Percentiles rank a stretch among this genome's conserved stretches.
phyloP scores from a whole-genome alignment of 2,329 filamentous ascomycete species.

The Dactylonectria macrodidyma region DNA sequence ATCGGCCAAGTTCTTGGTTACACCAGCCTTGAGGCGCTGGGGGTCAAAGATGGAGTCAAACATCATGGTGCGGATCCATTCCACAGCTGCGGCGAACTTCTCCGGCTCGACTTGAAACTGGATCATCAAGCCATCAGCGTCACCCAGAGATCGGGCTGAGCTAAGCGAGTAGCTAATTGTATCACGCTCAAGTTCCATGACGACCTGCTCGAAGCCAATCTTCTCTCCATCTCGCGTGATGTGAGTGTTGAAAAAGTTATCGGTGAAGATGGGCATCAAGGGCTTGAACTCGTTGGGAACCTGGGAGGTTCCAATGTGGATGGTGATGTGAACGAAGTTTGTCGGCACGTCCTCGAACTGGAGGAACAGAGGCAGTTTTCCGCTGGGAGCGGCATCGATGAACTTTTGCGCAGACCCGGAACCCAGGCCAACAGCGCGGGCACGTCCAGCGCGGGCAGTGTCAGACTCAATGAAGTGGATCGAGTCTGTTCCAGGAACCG shows the following conservation, averaged over 20 bases:
- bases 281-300: slow-evolving; percentile 89
- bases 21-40: slow-evolving; percentile 71
- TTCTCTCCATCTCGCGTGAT: slow-evolving; percentile 82
- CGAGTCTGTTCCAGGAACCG: slow-evolving; percentile 87
- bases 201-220: slow-evolving; percentile 91
- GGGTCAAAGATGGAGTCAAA: slow-evolving; percentile 92
- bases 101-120: slow-evolving; percentile 89
- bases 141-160: slow-evolving; percentile 77
- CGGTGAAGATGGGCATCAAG: slow-evolving; percentile 85
- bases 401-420: slow-evolving; percentile 80
- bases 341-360: slow-evolving; percentile 96
- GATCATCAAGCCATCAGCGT: slow-evolving; percentile 86
- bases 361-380: slow-evolving; percentile 85
- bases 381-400: slow-evolving; percentile 77
- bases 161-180: slow-evolving; percentile 88
- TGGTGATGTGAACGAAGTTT: slow-evolving; percentile 89
- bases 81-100: slow-evolving; percentile 86
- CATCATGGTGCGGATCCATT: slow-evolving; percentile 88
- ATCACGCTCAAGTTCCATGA: slow-evolving; percentile 91
- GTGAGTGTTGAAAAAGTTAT: slow-evolving; percentile 96
- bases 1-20: slow-evolving; percentile 89
- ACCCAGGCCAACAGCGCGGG: slow-evolving; percentile 77
- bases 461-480: slow-evolving; percentile 95
- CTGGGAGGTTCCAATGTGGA: slow-evolving; percentile 84
- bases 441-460: slow-evolving; percentile 86